Base-by-base conservation (phyloP, 2,329 filamentous ascomycete genomes). In the Alternaria longipes region DNA sequence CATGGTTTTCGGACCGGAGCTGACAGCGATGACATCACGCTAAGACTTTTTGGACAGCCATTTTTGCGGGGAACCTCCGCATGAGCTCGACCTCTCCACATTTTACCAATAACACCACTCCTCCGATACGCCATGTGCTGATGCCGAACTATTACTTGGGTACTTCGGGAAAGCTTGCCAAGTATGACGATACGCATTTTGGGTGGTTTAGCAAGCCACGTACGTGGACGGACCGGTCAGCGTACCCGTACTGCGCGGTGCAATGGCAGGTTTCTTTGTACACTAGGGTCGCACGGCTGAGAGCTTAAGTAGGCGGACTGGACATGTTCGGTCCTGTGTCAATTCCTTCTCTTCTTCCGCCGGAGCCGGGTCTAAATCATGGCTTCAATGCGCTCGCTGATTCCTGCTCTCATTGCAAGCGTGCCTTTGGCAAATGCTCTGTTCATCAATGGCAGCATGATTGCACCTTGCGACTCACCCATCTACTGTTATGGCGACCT, bases 401-500 rank as follows among this genome's bases (percentile, higher is more conserved):
- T 57, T 34, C 44, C 63, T 16, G 51, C 62, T 36, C 50, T 73
- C 20, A 45, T 69, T 44, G 67, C 63, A 8, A 58, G 62, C n/a
- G 64, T 54, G 53, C 74, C 71, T 61, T 66, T 74, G 60, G 66
- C 67, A 8, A 54, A 61, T 8, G 85, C 84, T 12, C 75, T 90
- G 20, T 90, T 86, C 74, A 80, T 81, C 66, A 87, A 90, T 75
- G 88, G 87, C 66, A 84, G 84, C 3, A 80, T 87, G 41, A 82
- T 85, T 60, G 86, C 88, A 3, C 88, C 89, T 1, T 91, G 89
- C 77, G 86, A 90, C 72, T 90, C 88, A 8, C 84, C 87, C 16
- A 81, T 91, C 20, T 91, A 91, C 77, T 91, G 89, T 72, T 83
- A 88, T 64, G 89, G 89, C 49, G 86, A 89, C 0, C 82, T 91